These are phyloP conservation scores for Corylus avellana DNA, from an alignment of 306 rosid genomes.

Conservation along the genomic window DNA sequence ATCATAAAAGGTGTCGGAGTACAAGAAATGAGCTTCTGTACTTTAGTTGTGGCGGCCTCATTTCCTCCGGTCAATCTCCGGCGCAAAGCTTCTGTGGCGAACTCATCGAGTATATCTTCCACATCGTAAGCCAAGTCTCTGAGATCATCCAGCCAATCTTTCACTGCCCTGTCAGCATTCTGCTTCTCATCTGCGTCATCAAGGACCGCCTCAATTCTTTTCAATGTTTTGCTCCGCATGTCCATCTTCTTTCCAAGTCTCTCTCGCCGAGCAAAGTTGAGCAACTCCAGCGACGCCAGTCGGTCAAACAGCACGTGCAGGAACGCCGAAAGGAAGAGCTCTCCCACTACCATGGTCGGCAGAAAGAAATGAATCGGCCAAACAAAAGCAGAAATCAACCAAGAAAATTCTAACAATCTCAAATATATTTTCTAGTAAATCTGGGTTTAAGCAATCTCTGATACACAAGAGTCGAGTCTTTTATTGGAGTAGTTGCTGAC, in stretches of 20 bases:
- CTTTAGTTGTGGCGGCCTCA: not conserved
- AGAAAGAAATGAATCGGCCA: no score
- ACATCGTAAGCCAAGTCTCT: slow-evolving; percentile 17
- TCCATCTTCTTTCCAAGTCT: not conserved
- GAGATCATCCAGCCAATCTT: slow-evolving; percentile 19
- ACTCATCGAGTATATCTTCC: slow-evolving; percentile 27
- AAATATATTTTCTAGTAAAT: no score
- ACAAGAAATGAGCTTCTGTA: not conserved
- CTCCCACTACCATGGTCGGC: slow-evolving; percentile 6
- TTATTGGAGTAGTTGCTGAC: no score
- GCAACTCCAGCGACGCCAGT: not conserved
- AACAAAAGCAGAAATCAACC: no score
- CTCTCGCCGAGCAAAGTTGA: not conserved
- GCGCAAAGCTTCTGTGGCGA: not conserved
- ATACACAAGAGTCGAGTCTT: no score
- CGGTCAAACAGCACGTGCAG: not conserved
- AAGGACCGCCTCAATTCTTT: not conserved
- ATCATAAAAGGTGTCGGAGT: no score
- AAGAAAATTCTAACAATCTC: no score
- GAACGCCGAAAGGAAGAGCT: not conserved
- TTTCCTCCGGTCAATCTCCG: not conserved
- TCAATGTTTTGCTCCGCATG: not conserved
- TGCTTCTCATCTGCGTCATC: not conserved
- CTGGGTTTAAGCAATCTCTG: no score
- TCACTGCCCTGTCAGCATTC: not conserved